These are phyloP conservation scores for Kodamaea suecica DNA, from an alignment of 1,139 yeast species.

Conservation along the genomic window DNA sequence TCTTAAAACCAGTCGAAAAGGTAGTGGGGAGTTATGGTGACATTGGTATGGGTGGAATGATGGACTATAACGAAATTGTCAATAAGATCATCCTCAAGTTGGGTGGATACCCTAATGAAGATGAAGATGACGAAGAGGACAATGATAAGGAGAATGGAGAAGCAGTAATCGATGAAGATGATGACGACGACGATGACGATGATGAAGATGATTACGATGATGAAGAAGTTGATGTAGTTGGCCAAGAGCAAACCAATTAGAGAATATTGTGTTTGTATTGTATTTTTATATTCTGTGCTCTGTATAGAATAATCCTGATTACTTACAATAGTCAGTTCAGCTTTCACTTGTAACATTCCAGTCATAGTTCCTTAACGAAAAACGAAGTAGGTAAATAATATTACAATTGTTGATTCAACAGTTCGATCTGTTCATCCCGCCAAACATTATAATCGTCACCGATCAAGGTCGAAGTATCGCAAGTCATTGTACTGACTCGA, in stretches of 20 bases:
- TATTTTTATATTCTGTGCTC: too few species aligned
- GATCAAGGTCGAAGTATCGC: conserved; percentile 38
- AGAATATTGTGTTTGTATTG: too few species aligned
- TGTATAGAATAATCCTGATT: too few species aligned
- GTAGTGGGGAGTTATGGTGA: conserved; percentile 92
- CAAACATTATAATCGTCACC: conserved; percentile 44
- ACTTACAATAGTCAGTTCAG: too few species aligned
- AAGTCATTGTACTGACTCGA: conserved; percentile 23
- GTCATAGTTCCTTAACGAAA: too few species aligned
- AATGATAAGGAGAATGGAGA: conserved; percentile 27
- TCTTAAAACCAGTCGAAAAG: conserved; percentile 87
- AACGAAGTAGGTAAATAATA: too few species aligned
- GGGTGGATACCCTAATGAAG: conserved; percentile 90
- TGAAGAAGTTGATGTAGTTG: conserved; percentile 47
- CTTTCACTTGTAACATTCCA: too few species aligned
- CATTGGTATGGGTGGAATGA: conserved; percentile 93
- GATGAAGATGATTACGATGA: conserved; percentile 46
- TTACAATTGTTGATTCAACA: conserved; percentile 20
- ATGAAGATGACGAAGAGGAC: conserved; percentile 66
- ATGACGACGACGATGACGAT: conserved; percentile 33
- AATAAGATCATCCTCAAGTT: conserved; percentile 76
- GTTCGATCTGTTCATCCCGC: conserved; percentile 40
- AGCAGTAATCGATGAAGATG: conserved; percentile 46
- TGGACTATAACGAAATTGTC: conserved; percentile 88
- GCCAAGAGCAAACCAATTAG: too few species aligned